These are phyloP conservation scores for Suhomyces vadensis DNA, from an alignment of 805 yeast species.

Conservation along the genomic window DNA sequence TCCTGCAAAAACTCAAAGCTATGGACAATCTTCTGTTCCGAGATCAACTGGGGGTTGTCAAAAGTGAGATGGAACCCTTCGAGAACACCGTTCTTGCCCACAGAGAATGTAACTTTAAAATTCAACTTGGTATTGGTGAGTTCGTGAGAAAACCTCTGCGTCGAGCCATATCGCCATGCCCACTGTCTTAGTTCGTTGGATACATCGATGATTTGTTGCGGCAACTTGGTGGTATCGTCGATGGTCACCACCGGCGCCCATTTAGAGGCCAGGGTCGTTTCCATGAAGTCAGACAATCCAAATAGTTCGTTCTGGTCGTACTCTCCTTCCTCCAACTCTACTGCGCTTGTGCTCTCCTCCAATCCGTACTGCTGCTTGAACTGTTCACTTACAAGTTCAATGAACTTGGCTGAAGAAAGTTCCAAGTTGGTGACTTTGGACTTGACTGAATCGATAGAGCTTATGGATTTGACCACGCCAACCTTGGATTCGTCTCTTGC, in stretches of 20 bases:
- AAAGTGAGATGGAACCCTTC: conserved; percentile 21
- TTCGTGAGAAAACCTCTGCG: conserved; percentile 69
- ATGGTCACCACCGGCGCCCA: conserved; percentile 19
- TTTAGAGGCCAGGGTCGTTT: conserved; percentile 14
- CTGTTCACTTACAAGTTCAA: conserved; percentile 40
- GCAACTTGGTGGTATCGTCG: conserved; percentile 29
- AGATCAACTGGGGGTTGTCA: conserved; percentile 1
- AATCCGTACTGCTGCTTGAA: conserved; percentile 39
- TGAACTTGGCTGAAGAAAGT: conserved; percentile 47
- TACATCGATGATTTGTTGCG: conserved; percentile 40
- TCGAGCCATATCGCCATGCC: conserved; percentile 75
- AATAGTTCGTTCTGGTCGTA: conserved; percentile 33
- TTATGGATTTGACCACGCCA: conserved; percentile 47
- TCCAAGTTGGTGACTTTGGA: conserved; percentile 74
- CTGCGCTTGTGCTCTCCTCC: neutral
- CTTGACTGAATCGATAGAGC: conserved; percentile 72
- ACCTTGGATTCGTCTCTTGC: conserved; percentile 42
- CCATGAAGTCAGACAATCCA: conserved; percentile 34
- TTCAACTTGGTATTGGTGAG: conserved; percentile 37
- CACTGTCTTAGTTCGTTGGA: conserved; percentile 51
- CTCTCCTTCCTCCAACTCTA: conserved; percentile 4
- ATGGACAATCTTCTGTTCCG: conserved; percentile 15
- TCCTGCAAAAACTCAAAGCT: conserved; percentile 38
- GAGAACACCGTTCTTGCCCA: conserved; percentile 46
- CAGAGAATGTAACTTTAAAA: conserved; percentile 37